Evolutionary conservation across 2,329 filamentous ascomycete genomes (phyloP).

Genomic region (Diaporthe eres): DNA sequence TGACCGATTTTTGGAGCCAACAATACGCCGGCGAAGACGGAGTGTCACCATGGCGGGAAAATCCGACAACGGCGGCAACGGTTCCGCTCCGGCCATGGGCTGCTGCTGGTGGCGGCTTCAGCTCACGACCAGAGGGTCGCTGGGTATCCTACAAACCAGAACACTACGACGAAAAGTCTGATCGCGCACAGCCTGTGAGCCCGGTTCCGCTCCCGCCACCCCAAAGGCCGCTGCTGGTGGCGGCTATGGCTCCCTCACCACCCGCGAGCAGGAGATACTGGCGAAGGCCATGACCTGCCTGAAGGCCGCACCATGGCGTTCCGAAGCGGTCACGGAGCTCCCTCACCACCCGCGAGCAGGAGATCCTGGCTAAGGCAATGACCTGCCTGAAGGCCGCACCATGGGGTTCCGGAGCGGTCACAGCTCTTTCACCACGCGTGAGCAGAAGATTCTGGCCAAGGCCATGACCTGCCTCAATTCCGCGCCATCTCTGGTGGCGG

Average conservation of each 20-base stretch:
- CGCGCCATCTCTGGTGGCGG: too few species aligned
- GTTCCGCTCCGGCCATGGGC: slow-evolving; percentile 15
- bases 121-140: too few species aligned
- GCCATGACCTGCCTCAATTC: too few species aligned
- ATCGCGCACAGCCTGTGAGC: neutral
- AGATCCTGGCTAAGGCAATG: slow-evolving; percentile 39
- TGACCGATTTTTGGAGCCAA: too few species aligned
- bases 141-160: too few species aligned
- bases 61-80: slow-evolving; percentile 20
- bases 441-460: too few species aligned
- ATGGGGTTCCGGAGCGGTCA: too few species aligned
- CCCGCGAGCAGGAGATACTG: slow-evolving; percentile 56
- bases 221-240: slow-evolving; percentile 21
- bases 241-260: slow-evolving; percentile 27
- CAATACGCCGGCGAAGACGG: neutral
- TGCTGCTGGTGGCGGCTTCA: neutral
- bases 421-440: too few species aligned
- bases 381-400: slow-evolving; percentile 37
- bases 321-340: neutral
- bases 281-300: slow-evolving; percentile 37
- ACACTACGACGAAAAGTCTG: too few species aligned
- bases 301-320: slow-evolving; percentile 30
- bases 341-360: slow-evolving; percentile 55
- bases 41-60: neutral
- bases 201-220: slow-evolving; percentile 9